These are phyloP conservation scores for Geotrichum bryndzae DNA, from an alignment of 1,139 yeast species.

Conservation along the genomic window DNA sequence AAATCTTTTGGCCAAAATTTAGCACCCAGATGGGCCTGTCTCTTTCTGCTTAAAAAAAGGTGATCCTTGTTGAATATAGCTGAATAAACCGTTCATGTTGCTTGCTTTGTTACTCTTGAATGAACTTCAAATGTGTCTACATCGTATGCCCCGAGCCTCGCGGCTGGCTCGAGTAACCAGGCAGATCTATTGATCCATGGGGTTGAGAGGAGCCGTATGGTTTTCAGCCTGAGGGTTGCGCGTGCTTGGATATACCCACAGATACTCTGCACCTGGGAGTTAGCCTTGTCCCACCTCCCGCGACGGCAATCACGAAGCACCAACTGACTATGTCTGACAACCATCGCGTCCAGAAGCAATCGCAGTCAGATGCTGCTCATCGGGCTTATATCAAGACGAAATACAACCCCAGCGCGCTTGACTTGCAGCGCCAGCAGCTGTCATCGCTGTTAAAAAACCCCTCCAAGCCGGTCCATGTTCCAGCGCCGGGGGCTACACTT, in stretches of 20 bases:
- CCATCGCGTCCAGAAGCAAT: slow-evolving; percentile 5
- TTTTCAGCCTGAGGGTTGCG: neutral
- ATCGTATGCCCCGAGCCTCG: neutral
- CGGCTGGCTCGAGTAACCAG: neutral
- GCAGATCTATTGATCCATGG: neutral
- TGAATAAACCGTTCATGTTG: neutral
- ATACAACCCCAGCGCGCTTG: slow-evolving; percentile 16
- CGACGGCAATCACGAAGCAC: neutral
- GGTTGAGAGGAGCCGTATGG: neutral
- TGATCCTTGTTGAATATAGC: too few species aligned
- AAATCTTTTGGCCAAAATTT: too few species aligned
- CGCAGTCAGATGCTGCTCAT: slow-evolving; percentile 6
- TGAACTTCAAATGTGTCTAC: neutral
- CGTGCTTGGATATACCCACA: neutral
- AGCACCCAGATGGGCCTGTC: too few species aligned
- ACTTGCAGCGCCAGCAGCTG: slow-evolving; percentile 28
- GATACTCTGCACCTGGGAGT: neutral
- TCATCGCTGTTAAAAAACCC: slow-evolving; percentile 25
- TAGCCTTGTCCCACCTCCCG: neutral
- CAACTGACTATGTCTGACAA: neutral
- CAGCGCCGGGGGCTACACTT: slow-evolving; percentile 1
- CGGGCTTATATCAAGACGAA: slow-evolving; percentile 4
- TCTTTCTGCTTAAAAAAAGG: too few species aligned
- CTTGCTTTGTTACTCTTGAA: neutral
- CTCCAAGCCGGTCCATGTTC: slow-evolving; percentile 19